These are phyloP conservation scores for Fusarium graminum DNA, from an alignment of 2,329 filamentous ascomycete species.

Conservation along the genomic window DNA sequence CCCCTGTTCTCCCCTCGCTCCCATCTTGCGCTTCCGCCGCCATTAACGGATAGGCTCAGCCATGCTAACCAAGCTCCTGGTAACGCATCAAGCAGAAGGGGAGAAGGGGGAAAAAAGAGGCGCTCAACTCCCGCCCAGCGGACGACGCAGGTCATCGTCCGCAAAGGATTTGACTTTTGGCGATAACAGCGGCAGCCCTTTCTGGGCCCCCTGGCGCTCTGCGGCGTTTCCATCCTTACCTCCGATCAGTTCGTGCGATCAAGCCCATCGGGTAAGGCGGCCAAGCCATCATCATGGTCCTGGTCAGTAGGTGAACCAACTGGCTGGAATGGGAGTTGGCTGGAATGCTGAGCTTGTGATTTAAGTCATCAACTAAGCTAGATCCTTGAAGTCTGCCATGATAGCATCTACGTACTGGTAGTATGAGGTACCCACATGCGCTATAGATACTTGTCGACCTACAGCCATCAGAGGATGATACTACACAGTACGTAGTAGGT, in stretches of 20 bases:
- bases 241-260: constrained; percentile 29
- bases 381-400: constrained; percentile 18
- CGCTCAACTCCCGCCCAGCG: constrained; percentile 46
- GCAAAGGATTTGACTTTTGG: constrained; percentile 23
- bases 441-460: no score
- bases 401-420: no score
- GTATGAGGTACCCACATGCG: background rate
- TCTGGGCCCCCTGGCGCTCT: constrained; percentile 20
- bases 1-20: constrained; percentile 27
- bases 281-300: constrained; percentile 35
- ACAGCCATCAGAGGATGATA: no score
- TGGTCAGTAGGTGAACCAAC: constrained; percentile 36
- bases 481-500: background rate
- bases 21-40: constrained; percentile 48
- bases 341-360: constrained; percentile 38
- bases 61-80: constrained; percentile 53
- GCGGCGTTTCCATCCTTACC: constrained; percentile 25
- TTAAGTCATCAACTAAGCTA: constrained; percentile 13
- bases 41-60: constrained; percentile 53
- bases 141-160: constrained; percentile 40
- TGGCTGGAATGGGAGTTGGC: constrained; percentile 42
- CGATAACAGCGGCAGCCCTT: constrained; percentile 31
- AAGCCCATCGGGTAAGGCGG: constrained; percentile 41
- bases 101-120: constrained; percentile 47
- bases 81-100: constrained; percentile 42